phyloP scores from a whole-genome alignment of 2,329 filamentous ascomycete genomes.

The Cercospora janseana region DNA sequence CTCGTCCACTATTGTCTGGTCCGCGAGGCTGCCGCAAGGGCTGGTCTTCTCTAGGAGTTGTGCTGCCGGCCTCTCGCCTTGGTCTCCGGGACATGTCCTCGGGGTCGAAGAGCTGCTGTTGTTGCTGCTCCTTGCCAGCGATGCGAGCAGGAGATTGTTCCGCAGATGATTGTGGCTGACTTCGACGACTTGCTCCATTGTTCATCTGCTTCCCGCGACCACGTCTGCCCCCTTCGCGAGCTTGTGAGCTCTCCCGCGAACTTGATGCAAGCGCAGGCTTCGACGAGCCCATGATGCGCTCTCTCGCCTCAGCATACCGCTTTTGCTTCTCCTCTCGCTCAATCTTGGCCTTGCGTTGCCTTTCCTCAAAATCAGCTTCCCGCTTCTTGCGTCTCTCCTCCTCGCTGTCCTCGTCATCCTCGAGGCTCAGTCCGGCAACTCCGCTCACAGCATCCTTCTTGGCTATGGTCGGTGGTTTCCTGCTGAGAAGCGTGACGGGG shows the following conservation, averaged over 20 bases:
- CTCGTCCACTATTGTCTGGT: conserved; percentile 72
- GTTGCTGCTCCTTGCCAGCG: conserved; percentile 51
- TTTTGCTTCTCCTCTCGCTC: conserved; percentile 87
- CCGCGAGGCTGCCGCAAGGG: conserved; percentile 73
- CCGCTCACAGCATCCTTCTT: conserved; percentile 54
- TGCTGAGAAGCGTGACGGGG: conserved; percentile 77
- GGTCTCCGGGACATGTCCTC: conserved; percentile 55
- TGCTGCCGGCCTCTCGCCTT: conserved; percentile 53
- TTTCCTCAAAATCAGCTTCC: conserved; percentile 70
- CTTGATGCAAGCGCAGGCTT: conserved; percentile 31
- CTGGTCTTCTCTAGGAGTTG: conserved; percentile 60
- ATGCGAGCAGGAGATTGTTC: conserved; percentile 39
- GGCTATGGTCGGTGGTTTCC: conserved; percentile 67
- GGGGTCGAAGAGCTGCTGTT: conserved; percentile 74
- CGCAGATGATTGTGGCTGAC: conserved; percentile 37
- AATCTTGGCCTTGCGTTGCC: conserved; percentile 71
- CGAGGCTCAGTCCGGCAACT: conserved; percentile 46
- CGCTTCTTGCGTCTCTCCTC: conserved; percentile 59
- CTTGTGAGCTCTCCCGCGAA: conserved; percentile 35
- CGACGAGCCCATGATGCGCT: conserved; percentile 75
- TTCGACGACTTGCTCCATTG: conserved; percentile 37
- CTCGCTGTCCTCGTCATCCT: conserved; percentile 63
- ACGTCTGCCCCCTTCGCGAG: conserved; percentile 28
- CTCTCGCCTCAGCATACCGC: conserved; percentile 83
- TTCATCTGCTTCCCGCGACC: conserved; percentile 30